These are phyloP conservation scores for Cercospora brassicicola DNA, from an alignment of 2,329 filamentous ascomycete species.

Conservation along the genomic window DNA sequence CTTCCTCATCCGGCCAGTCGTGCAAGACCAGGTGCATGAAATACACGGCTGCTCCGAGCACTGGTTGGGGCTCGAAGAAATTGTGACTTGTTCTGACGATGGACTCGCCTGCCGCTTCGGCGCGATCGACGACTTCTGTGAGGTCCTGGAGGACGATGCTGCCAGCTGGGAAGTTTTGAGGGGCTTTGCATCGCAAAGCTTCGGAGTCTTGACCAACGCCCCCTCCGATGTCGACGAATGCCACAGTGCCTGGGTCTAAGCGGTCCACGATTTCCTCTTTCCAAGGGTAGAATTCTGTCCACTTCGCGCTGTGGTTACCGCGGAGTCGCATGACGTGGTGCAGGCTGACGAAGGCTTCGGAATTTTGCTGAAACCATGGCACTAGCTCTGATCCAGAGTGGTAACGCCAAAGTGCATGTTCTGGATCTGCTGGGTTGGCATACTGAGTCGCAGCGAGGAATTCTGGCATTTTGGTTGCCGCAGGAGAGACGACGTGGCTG, in stretches of 20 bases:
- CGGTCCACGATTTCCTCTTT: constrained; percentile 2
- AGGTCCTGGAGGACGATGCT: constrained; percentile 13
- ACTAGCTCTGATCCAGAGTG: constrained; percentile 3
- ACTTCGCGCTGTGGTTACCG: constrained; percentile 8
- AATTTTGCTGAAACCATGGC: constrained; percentile 12
- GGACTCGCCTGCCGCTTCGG: constrained; percentile 5
- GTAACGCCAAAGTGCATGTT: background rate
- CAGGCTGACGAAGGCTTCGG: constrained; percentile 6
- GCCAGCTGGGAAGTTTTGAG: background rate
- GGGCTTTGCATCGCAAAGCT: constrained; percentile 8
- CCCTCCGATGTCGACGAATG: constrained; percentile 15
- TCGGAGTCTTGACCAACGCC: constrained; percentile 11
- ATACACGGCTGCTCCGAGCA: constrained; percentile 9
- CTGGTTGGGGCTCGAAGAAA: constrained; percentile 13
- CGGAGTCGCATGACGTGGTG: constrained; percentile 15
- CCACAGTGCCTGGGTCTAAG: background rate
- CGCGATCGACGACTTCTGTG: constrained; percentile 7
- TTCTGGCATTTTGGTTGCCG: background rate
- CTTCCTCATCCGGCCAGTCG: constrained; percentile 28
- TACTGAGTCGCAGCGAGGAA: constrained; percentile 9
- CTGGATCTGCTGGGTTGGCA: constrained; percentile 3
- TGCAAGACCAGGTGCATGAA: constrained; percentile 20
- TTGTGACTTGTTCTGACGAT: constrained; percentile 7
- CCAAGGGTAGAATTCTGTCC: constrained; percentile 15
- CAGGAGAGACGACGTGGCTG: constrained; percentile 2